Percentiles rank a stretch among this genome's conserved stretches.
Evolutionary conservation across 768 basidiomycete genomes (phyloP).

Genomic region (Steccherinum ochraceum): DNA sequence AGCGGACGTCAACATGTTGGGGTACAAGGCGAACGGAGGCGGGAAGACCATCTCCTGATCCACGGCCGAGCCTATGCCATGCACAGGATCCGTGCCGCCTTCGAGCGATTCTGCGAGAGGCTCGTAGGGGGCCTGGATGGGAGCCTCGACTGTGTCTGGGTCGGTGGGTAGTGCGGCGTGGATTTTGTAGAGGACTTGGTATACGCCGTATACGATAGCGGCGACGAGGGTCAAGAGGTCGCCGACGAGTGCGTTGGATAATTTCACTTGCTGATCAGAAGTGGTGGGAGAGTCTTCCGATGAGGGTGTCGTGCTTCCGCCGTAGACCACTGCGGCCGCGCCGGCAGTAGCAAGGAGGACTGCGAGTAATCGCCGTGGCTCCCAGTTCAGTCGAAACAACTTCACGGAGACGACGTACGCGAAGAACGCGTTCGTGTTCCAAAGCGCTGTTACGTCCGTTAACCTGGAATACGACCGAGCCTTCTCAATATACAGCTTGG

Average conservation of each 20-base stretch:
- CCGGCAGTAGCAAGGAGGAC: constrained; percentile 80
- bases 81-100: constrained; percentile 12
- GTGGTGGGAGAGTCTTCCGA: constrained; percentile 5
- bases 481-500: constrained; percentile 2
- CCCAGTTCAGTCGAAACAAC: constrained; percentile 58
- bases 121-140: constrained; percentile 35
- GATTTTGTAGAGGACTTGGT: constrained; percentile 83
- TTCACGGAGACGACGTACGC: constrained; percentile 83
- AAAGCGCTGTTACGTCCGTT: constrained; percentile 73
- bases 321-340: constrained; percentile 77
- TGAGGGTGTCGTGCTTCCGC: constrained; percentile 34
- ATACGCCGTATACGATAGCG: constrained; percentile 66
- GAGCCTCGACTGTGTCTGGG: constrained; percentile 46
- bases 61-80: neutral
- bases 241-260: constrained; percentile 51
- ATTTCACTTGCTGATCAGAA: neutral
- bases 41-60: constrained; percentile 33
- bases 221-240: constrained; percentile 67
- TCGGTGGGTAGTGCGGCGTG: constrained; percentile 67
- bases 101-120: constrained; percentile 12
- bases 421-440: constrained; percentile 90
- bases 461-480: constrained; percentile 36
- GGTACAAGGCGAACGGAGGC: constrained; percentile 78
- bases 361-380: constrained; percentile 55
- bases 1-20: constrained; percentile 73